Conservation (phyloP, 495 filamentous ascomycete genomes). For the Sphaerosporella brunnea region DNA sequence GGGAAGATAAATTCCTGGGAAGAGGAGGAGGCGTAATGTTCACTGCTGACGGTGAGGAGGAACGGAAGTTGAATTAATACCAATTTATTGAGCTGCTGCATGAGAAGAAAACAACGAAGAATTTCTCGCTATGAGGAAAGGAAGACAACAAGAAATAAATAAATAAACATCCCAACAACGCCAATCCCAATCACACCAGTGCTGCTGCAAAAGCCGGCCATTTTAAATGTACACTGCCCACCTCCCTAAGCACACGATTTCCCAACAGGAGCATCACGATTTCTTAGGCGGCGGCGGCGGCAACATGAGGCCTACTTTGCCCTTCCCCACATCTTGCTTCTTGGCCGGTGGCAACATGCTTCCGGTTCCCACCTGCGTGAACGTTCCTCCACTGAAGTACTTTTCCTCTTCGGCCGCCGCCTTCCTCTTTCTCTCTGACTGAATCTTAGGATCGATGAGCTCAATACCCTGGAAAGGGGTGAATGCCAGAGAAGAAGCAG, state of each 20-base stretch:
- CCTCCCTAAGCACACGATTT: not conserved
- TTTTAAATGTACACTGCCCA: not conserved
- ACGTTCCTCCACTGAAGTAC: slow-evolving; percentile 91
- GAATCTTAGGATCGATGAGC: slow-evolving; percentile 83
- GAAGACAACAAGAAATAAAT: not conserved
- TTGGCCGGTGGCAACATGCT: slow-evolving; percentile 37
- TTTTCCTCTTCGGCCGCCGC: slow-evolving; percentile 83
- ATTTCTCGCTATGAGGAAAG: not conserved
- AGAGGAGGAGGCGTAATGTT: not conserved
- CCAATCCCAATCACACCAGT: not conserved
- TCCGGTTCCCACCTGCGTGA: slow-evolving; percentile 59
- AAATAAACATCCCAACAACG: not conserved
- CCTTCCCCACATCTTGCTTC: slow-evolving; percentile 36
- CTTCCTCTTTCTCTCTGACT: slow-evolving; percentile 67
- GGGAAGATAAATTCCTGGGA: slow-evolving; percentile 30
- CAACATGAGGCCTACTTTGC: slow-evolving; percentile 28
- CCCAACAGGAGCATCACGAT: not conserved
- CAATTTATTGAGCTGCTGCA: not conserved
- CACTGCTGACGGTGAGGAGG: not conserved
- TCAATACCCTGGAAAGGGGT: slow-evolving; percentile 89
- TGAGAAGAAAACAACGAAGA: not conserved
- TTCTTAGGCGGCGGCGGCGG: slow-evolving; percentile 22
- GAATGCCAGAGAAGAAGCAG: slow-evolving; percentile 75
- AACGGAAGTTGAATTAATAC: not conserved
- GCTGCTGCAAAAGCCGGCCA: not conserved